Percentiles rank a stretch among this genome's conserved stretches.
phyloP scores from a whole-genome alignment of 345 rosid genomes.

The Geranium brycei region DNA sequence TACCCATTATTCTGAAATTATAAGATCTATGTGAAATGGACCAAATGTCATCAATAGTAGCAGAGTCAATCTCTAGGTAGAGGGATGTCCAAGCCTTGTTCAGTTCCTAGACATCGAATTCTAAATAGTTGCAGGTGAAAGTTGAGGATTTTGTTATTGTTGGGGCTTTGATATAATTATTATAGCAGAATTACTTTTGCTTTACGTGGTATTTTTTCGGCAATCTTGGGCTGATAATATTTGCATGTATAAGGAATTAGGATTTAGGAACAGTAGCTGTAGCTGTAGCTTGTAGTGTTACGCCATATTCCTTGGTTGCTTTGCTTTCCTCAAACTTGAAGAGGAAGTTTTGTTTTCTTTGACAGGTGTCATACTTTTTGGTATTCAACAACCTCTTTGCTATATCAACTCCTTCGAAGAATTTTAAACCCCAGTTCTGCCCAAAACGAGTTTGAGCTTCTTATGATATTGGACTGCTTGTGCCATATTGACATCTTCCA shows the following conservation, averaged over 20 bases:
- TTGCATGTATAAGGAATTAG: no score
- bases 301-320: background rate
- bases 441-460: conserved; percentile 31
- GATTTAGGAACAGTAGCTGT: background rate
- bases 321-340: background rate
- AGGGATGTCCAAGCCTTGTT: background rate
- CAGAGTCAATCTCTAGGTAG: background rate
- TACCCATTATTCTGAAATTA: no score
- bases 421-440: no score
- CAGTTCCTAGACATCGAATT: background rate
- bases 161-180: background rate
- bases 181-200: background rate
- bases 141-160: background rate
- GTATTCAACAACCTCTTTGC: no score
- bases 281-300: background rate
- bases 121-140: background rate
- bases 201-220: background rate
- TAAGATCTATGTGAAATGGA: no score
- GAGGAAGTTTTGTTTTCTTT: background rate
- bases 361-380: background rate
- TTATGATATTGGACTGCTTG: background rate
- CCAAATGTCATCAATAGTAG: background rate
- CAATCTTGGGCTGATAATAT: background rate
- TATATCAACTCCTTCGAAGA: no score
- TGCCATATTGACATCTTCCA: conserved; percentile 1